These are phyloP conservation scores for Cytospora chrysosperma DNA, from an alignment of 2,329 filamentous ascomycete species.

Conservation along the genomic window DNA sequence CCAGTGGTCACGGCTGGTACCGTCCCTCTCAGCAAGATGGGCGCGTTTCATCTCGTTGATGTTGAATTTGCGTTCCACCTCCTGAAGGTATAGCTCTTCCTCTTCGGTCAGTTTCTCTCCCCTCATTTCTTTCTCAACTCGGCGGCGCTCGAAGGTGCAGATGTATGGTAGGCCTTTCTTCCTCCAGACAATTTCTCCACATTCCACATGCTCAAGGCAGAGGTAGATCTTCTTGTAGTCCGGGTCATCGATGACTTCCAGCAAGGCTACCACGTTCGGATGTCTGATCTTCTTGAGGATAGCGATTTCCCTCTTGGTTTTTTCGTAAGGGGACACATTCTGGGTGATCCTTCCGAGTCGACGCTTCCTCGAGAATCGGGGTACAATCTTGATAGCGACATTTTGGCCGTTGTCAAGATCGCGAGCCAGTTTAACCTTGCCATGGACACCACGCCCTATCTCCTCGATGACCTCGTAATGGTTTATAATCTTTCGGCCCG, in stretches of 20 bases:
- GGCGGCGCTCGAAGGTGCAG: conserved; percentile 75
- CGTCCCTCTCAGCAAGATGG: conserved; percentile 51
- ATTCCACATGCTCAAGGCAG: conserved; percentile 90
- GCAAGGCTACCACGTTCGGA: conserved; percentile 90
- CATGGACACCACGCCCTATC: conserved; percentile 91
- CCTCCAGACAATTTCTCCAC: conserved; percentile 92
- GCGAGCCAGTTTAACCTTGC: conserved; percentile 93
- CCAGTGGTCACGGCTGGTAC: conserved; percentile 65
- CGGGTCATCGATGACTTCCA: conserved; percentile 97
- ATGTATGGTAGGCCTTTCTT: conserved; percentile 84
- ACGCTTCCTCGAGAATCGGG: conserved; percentile 89
- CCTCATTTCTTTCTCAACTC: conserved; percentile 71
- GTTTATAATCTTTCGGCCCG: conserved; percentile 94
- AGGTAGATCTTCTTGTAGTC: conserved; percentile 98
- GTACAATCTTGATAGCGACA: conserved; percentile 98
- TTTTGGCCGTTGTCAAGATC: conserved; percentile 73
- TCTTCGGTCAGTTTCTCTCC: conserved; percentile 58
- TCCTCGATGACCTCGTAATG: conserved; percentile 97
- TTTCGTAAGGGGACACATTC: conserved; percentile 61
- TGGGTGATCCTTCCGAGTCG: conserved; percentile 81
- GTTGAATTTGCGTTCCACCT: conserved; percentile 58
- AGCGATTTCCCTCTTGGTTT: conserved; percentile 93
- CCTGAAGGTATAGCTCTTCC: conserved; percentile 59
- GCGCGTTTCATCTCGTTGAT: conserved; percentile 57
- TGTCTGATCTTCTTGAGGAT: conserved; percentile 98